phyloP scores from a whole-genome alignment of 2,329 filamentous ascomycete species.

The Calonectria pteridis region DNA sequence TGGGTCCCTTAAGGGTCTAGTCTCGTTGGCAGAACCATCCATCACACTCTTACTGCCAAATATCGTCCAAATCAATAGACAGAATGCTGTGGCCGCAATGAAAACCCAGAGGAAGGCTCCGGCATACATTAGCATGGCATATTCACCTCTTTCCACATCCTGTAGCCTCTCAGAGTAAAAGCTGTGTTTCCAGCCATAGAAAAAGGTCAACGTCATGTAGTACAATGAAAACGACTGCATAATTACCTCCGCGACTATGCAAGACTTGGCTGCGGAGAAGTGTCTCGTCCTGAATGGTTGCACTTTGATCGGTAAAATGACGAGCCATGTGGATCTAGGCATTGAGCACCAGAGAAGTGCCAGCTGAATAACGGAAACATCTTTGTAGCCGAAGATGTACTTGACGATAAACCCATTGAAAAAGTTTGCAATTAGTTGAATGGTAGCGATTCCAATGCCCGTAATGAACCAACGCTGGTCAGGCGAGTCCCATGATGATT shows the following conservation, averaged over 20 bases:
- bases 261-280: slow-evolving; percentile 1
- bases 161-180: slow-evolving; percentile 13
- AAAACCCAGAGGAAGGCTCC: slow-evolving; percentile 27
- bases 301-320: not conserved
- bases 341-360: slow-evolving; percentile 24
- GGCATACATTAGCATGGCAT: slow-evolving; percentile 20
- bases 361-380: not conserved
- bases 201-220: slow-evolving; percentile 4
- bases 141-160: not conserved
- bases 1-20: not conserved
- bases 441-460: not conserved
- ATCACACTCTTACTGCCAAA: not conserved
- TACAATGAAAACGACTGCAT: slow-evolving; percentile 15
- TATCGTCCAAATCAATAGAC: not conserved
- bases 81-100: not conserved
- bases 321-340: slow-evolving; percentile 24
- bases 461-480: slow-evolving; percentile 4
- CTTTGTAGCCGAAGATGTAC: slow-evolving; percentile 2
- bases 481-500: not conserved
- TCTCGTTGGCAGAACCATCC: not conserved
- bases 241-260: slow-evolving; percentile 2
- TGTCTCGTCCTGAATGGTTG: not conserved
- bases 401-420: slow-evolving; percentile 3
- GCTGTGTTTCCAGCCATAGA: slow-evolving; percentile 3
- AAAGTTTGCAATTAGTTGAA: not conserved